A percentile compares a stretch with the other conserved stretches of the same genome.
phyloP scores from a whole-genome alignment of 2,329 filamentous ascomycete genomes.

The Epichloe hybrida region DNA sequence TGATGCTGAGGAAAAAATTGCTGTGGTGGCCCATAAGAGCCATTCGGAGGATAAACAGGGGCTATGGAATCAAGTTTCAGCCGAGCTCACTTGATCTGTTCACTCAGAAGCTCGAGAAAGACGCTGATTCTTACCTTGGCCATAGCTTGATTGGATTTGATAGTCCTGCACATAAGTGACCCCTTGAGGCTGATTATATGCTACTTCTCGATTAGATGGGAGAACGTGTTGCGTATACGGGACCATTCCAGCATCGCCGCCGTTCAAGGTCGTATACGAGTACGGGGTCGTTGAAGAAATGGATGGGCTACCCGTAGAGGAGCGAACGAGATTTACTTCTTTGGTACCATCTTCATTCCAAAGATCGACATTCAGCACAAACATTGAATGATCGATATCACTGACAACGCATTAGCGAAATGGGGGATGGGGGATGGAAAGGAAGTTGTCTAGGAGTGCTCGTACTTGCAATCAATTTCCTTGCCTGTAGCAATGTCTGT shows the following conservation, averaged over 20 bases:
- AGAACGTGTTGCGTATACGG: constrained; percentile 23
- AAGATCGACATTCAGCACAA: constrained; percentile 52
- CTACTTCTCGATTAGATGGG: constrained; percentile 24
- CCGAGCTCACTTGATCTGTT: neutral
- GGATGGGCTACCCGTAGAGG: constrained; percentile 53
- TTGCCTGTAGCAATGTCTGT: constrained; percentile 60
- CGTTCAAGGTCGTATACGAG: constrained; percentile 47
- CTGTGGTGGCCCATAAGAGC: constrained; percentile 22
- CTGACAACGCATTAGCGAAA: constrained; percentile 9
- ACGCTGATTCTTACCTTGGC: constrained; percentile 15
- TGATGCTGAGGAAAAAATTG: constrained; percentile 24
- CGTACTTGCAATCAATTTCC: constrained; percentile 74
- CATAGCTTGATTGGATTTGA: constrained; percentile 17
- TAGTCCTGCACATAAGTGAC: constrained; percentile 22
- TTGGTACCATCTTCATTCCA: constrained; percentile 52
- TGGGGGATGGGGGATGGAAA: neutral
- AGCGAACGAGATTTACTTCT: constrained; percentile 53
- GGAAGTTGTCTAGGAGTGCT: constrained; percentile 3
- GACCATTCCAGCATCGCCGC: constrained; percentile 16
- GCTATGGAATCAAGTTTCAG: constrained; percentile 4
- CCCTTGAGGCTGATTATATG: constrained; percentile 16
- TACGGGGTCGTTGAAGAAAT: constrained; percentile 71
- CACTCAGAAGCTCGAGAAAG: neutral
- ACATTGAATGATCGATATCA: constrained; percentile 26
- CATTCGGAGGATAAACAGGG: constrained; percentile 17